Percentiles rank a stretch among this genome's conserved stretches.
Evolutionary conservation across 768 basidiomycete species (phyloP).

Genomic region (Lentinula raphanica): DNA sequence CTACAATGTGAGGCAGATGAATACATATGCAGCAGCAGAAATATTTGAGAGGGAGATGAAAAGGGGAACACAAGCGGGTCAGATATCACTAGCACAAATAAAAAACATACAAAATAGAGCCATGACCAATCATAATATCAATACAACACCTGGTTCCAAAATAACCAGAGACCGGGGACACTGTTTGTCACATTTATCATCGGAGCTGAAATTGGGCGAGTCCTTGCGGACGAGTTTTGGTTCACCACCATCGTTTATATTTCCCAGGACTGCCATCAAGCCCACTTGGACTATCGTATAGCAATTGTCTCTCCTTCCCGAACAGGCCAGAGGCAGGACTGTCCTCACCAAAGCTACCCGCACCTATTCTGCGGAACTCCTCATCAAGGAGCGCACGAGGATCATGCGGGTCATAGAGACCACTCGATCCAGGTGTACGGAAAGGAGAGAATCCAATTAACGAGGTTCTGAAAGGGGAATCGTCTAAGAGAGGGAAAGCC

Average conservation of each 20-base stretch:
- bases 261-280: constrained; percentile 46
- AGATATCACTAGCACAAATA: constrained; percentile 2
- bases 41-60: not conserved
- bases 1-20: not conserved
- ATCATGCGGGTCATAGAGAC: constrained; percentile 68
- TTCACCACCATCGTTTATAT: constrained; percentile 48
- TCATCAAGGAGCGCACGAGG: constrained; percentile 65
- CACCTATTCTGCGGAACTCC: constrained; percentile 54
- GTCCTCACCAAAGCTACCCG: constrained; percentile 23
- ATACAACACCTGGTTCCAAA: constrained; percentile 2
- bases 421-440: constrained; percentile 46
- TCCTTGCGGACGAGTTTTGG: not conserved
- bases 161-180: not conserved
- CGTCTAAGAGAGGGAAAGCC: constrained; percentile 25
- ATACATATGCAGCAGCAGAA: not conserved
- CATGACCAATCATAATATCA: constrained; percentile 2
- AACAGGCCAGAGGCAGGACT: constrained; percentile 62
- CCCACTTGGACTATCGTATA: constrained; percentile 73
- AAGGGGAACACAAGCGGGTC: not conserved
- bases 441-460: constrained; percentile 31
- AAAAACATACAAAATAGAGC: not conserved
- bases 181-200: not conserved
- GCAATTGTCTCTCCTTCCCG: constrained; percentile 46
- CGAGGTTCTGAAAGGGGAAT: constrained; percentile 37
- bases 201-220: not conserved